These are phyloP conservation scores for Lantana camara DNA, from an alignment of 257 asterid species.

Conservation along the genomic window DNA sequence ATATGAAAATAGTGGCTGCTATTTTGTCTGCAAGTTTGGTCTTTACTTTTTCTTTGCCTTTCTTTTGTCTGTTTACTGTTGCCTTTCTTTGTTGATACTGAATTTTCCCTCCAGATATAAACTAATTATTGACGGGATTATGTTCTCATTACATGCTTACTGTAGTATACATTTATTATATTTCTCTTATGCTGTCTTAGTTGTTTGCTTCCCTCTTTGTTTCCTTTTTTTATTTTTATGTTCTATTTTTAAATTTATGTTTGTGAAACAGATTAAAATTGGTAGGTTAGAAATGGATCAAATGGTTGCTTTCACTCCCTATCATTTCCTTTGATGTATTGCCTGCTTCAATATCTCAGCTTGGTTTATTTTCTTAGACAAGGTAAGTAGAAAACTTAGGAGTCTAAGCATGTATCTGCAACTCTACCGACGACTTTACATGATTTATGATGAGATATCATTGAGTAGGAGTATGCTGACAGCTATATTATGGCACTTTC, in stretches of 20 bases:
- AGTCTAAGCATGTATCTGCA: slow-evolving; percentile 8
- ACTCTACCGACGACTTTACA: slow-evolving; percentile 8
- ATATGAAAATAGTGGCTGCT: slow-evolving; percentile 16
- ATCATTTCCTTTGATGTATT: slow-evolving; percentile 7
- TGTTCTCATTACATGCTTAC: slow-evolving; percentile 14
- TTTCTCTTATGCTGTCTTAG: slow-evolving; percentile 6
- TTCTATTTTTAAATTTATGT: background rate
- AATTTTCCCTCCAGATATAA: slow-evolving; percentile 3
- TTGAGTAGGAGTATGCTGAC: slow-evolving; percentile 27
- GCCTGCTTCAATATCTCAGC: slow-evolving; percentile 19
- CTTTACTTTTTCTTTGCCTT: background rate
- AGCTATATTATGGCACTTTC: slow-evolving; percentile 37
- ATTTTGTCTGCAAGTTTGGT: background rate
- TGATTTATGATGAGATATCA: slow-evolving; percentile 12
- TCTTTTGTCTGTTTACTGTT: background rate
- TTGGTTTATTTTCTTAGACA: slow-evolving; percentile 11
- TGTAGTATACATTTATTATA: background rate
- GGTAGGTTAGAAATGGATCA: background rate
- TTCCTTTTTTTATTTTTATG: background rate
- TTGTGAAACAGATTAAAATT: slow-evolving; percentile 15
- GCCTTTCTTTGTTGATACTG: slow-evolving; percentile 11
- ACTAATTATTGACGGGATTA: background rate
- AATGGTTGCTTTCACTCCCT: slow-evolving; percentile 11
- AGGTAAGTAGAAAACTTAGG: slow-evolving; percentile 13
- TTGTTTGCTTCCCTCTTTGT: slow-evolving; percentile 4